A percentile compares a stretch with the other conserved stretches of the same genome.
phyloP scores from a whole-genome alignment of 257 asterid species.

The Leonotis leonurus region DNA sequence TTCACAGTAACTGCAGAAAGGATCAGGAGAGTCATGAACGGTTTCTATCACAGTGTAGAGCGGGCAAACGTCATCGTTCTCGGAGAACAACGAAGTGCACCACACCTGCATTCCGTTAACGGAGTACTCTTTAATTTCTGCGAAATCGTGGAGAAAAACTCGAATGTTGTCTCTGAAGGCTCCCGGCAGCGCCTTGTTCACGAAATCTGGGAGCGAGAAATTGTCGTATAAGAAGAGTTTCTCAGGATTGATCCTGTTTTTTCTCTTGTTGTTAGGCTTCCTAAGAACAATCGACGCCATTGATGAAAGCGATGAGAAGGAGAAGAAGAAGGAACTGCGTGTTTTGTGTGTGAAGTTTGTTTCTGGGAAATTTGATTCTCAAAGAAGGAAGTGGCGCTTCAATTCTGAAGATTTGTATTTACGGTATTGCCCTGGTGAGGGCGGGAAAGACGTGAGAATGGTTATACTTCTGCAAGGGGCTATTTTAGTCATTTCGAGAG shows the following conservation, averaged over 20 bases:
- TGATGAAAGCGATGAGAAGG: slow-evolving; percentile 1
- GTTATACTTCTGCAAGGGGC: neutral
- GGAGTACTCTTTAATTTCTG: slow-evolving; percentile 34
- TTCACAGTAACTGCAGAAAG: slow-evolving; percentile 64
- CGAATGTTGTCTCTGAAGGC: slow-evolving; percentile 56
- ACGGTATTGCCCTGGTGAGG: slow-evolving; percentile 25
- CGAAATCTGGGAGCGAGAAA: slow-evolving; percentile 23
- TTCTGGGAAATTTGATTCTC: slow-evolving; percentile 21
- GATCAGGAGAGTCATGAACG: slow-evolving; percentile 35
- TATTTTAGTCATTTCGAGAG: slow-evolving; percentile 20
- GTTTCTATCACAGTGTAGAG: slow-evolving; percentile 64
- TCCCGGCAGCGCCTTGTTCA: slow-evolving; percentile 24
- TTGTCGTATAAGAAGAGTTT: slow-evolving; percentile 35
- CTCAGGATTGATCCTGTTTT: slow-evolving; percentile 25
- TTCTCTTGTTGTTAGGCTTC: slow-evolving; percentile 28
- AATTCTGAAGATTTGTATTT: slow-evolving; percentile 9
- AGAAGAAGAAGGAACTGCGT: slow-evolving; percentile 11
- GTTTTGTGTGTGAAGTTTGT: neutral
- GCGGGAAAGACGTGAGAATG: slow-evolving; percentile 19
- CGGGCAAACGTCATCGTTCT: slow-evolving; percentile 39
- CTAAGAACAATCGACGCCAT: slow-evolving; percentile 42
- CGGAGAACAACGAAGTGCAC: slow-evolving; percentile 34
- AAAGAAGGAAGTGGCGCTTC: slow-evolving; percentile 36
- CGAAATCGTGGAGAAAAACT: slow-evolving; percentile 41
- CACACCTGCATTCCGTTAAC: slow-evolving; percentile 52